Base-by-base conservation (phyloP, 2,329 filamentous ascomycete species). In the Fusarium chuoi region DNA sequence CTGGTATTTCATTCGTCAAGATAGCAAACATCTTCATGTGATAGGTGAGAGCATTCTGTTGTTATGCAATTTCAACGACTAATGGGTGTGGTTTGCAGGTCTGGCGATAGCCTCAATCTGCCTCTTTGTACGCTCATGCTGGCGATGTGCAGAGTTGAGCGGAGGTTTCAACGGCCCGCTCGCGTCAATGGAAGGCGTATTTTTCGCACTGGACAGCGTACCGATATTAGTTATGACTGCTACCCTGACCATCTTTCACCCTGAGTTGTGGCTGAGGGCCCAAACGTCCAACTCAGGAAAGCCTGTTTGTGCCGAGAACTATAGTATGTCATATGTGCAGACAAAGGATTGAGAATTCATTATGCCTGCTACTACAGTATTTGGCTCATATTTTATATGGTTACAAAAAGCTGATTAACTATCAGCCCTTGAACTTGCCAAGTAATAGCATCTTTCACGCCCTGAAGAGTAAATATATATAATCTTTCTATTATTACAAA, bases 131-230 rank as follows among this genome's bases (percentile, higher is more conserved):
- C 42, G 56, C 7, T 59, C 56, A 7, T 59, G 44, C 28, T 59
- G 56, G 56, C 44, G 56, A 12, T 59, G 56, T 51, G 56, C 56
- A 36, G 56, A 59, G 20, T n/a, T 59, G 14, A 52, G 56, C 18
- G 26, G 35, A n/a, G 56, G 56, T 2, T 59, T 59, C 6, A 59
- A 30, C 7, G 56, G 56, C 10, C 24, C 56, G 4, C 35, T 59
- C 11, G 35, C 56, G 6, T 59, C 56, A 4, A 59, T 39, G 44
- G 56, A 59, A 51, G 56, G 33, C 9, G 6, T 59, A 1, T 59
- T 59, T 35, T 59, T 59, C 26, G 35, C 56, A 20, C 44, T 59
- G 1, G 56, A 59, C 14, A 59, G 56, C 26, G 26, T 39, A 9
- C 56, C 56, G 11, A 59, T 59, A 10, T 22, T 52, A 15, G 26